Base-by-base conservation (phyloP, 306 rosid genomes). In the Glycine tomentella region DNA sequence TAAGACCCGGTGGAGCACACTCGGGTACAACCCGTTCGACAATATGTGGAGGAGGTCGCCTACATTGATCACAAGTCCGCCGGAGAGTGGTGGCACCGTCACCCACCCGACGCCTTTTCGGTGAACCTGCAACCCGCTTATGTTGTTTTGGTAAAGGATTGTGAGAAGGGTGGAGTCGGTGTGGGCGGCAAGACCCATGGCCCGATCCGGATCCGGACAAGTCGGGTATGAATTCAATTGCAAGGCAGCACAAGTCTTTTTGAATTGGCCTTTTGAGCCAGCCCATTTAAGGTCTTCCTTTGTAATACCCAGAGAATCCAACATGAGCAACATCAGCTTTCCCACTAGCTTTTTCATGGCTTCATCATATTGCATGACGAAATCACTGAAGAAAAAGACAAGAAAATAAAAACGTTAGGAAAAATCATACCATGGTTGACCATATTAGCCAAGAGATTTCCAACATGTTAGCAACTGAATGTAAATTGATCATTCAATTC, bases 151-250 rank as follows among this genome's bases (percentile, higher is more conserved):
- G 86, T 93, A 62, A 3, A 95, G 85, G 9, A 93, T 87, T 0
- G 98, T 89, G 59, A 95, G 81, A 9, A 95, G 87, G 74, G 97
- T 93, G 0, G 99, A 91, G 71, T 95, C 99, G 0, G 99, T 95
- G 74, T 95, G 98, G 3, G 92, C 89, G 0, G 98, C 98, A 0
- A 95, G 89, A 33, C 99, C 98, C 98, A 92, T 95, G 78, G 99
- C 99, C 12, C 90, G 93, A n/a, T 88, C 93, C 0, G 99, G 99
- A 31, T 95, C 98, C 0, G 98, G 99, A 46, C 99, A 95, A 34
- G 74, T 84, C 8, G 99, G 99, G 86, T 95, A 95, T 0, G 90
- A 93, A 51, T 95, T 95, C 63, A 93, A 4, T 40, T 95, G 99
- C 11, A 92, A n/a, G 3, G 93, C 97, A 4, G 90, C 89, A 2